Base-by-base conservation (phyloP, 306 rosid genomes). In the Ceratonia siliqua region DNA sequence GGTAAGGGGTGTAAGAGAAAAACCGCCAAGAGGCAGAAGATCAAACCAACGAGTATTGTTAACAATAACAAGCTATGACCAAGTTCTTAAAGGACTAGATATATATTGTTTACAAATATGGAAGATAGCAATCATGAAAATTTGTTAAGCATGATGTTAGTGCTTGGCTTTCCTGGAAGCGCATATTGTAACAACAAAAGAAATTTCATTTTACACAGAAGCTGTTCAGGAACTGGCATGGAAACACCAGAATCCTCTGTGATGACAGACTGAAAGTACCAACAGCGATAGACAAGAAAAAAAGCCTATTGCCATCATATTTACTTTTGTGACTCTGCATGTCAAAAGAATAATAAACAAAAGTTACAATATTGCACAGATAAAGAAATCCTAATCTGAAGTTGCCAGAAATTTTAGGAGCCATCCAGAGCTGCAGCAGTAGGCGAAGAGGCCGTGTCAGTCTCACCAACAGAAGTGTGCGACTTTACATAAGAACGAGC, bases 401-500 rank as follows among this genome's bases (percentile, higher is more conserved):
- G 68, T 42, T 11, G 45, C 70, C 24, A 36, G 79, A 73, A 65
- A 59, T 46, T 38, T 85, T 70, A 88, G 78, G 64, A 39, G 64
- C 66, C 67, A 62, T 83, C 87, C 74, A 38, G 81, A 27, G 73
- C 18, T 43, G 20, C 81, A 15, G 85, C 24, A 45, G 83, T 80
- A 49, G 89, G 42, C 38, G 81, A 63, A 18, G 82, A 28, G 24
- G 66, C 68, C 12, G 52, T 46, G 22, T 84, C 89, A 32, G 63
- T 63, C 77, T 66, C 87, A 45, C 52, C 72, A 6, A 38, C 62
- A 52, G 82, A 64, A 79, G 81, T 22, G 64, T 49, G 70, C 3
- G 86, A 56, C 81, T 85, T 82, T 24, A 87, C 58, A 73, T 76
- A 82, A 11, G 88, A 85, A 49, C 84, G 89, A 42, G 98, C 97